Conservation (phyloP, 2,329 filamentous ascomycete species). For the Coniosporium tulheliwenetii region DNA sequence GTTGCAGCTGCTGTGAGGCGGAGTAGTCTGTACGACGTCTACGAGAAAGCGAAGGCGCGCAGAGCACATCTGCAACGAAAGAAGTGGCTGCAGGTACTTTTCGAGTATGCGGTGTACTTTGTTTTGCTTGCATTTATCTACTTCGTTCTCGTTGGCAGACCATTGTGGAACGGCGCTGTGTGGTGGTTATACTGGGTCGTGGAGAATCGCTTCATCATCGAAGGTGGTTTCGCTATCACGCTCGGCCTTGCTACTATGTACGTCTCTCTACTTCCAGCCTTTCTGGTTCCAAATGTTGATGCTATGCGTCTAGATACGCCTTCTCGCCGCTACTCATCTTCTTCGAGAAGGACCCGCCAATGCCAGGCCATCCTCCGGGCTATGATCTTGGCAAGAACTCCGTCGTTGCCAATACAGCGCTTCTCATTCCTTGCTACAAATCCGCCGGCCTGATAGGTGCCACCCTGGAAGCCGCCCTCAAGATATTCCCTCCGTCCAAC, state of each 20-base stretch:
- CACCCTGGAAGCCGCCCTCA: constrained; percentile 28
- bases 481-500: constrained; percentile 28
- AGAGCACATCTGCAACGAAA: constrained; percentile 7
- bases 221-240: constrained; percentile 25
- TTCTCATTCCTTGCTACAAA: constrained; percentile 34
- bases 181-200: constrained; percentile 27
- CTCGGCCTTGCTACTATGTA: constrained; percentile 21
- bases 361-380: constrained; percentile 8
- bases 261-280: constrained; percentile 5
- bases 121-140: constrained; percentile 24
- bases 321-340: constrained; percentile 14
- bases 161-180: constrained; percentile 29
- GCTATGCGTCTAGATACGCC: constrained; percentile 6
- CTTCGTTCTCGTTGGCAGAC: constrained; percentile 29
- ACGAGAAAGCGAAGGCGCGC: constrained; percentile 9
- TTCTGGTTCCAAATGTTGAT: neutral
- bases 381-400: constrained; percentile 6
- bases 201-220: constrained; percentile 22
- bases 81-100: constrained; percentile 18
- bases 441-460: constrained; percentile 24
- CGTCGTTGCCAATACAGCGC: constrained; percentile 20
- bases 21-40: constrained; percentile 6
- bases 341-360: constrained; percentile 17
- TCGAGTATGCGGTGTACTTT: constrained; percentile 23
- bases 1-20: constrained; percentile 1